A percentile compares a stretch with the other conserved stretches of the same genome.
These are phyloP conservation scores for Paramecium primaurelia DNA, from an alignment of 73 alveolate genomes.

Conservation along the genomic window DNA sequence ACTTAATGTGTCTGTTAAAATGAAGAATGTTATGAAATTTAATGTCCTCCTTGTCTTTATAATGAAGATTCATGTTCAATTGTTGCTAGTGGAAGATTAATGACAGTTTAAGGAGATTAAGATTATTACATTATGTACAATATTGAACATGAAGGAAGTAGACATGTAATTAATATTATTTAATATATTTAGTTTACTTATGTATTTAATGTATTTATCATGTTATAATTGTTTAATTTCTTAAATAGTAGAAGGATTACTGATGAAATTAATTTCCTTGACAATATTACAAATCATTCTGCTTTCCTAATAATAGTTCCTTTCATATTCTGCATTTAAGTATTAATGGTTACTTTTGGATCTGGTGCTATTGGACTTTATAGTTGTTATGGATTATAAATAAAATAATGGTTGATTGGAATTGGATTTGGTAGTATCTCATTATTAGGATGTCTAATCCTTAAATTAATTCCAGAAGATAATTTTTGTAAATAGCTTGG, in stretches of 20 bases:
- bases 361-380: slow-evolving; percentile 34
- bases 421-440: slow-evolving; percentile 47
- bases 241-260: slow-evolving; percentile 82
- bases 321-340: not conserved
- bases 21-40: not conserved
- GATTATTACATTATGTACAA: slow-evolving; percentile 65
- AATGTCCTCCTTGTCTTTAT: not conserved
- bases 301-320: slow-evolving; percentile 41
- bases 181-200: slow-evolving; percentile 65
- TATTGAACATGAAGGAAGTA: slow-evolving; percentile 68
- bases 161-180: slow-evolving; percentile 52
- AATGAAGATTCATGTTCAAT: not conserved
- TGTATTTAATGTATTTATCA: slow-evolving; percentile 85
- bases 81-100: slow-evolving; percentile 63
- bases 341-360: slow-evolving; percentile 49
- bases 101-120: slow-evolving; percentile 64
- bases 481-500: not conserved
- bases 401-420: slow-evolving; percentile 51
- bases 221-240: slow-evolving; percentile 81
- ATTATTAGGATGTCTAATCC: not conserved
- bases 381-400: slow-evolving; percentile 28
- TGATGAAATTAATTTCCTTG: slow-evolving; percentile 84
- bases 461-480: slow-evolving; percentile 46
- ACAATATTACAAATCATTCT: slow-evolving; percentile 7
- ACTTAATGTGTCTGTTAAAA: not conserved